phyloP scores from a whole-genome alignment of 495 filamentous ascomycete genomes.

The Aspergillus kassunensis region DNA sequence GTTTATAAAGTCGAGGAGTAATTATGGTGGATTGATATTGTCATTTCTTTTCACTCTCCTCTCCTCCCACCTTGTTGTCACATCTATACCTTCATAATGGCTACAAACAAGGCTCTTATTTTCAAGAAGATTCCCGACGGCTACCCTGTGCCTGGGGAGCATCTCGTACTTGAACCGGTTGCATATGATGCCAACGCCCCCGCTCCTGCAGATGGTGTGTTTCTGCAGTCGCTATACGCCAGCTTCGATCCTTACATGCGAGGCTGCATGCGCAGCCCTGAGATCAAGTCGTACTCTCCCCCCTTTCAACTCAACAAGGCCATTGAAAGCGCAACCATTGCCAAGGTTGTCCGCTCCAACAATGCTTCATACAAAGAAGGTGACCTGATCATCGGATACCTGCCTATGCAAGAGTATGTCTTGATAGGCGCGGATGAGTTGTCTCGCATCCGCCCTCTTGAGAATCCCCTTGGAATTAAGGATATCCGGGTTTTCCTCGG shows the following conservation, averaged over 20 bases:
- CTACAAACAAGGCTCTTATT: constrained; percentile 71
- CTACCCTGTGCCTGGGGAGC: constrained; percentile 65
- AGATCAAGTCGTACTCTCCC: constrained; percentile 59
- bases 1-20: constrained; percentile 9
- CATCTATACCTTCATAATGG: constrained; percentile 25
- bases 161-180: constrained; percentile 65
- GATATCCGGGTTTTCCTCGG: constrained; percentile 57
- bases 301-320: constrained; percentile 54
- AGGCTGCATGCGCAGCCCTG: constrained; percentile 53
- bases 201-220: constrained; percentile 66
- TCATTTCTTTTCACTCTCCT: constrained; percentile 1
- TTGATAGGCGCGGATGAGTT: constrained; percentile 27
- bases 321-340: constrained; percentile 54
- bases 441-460: constrained; percentile 29
- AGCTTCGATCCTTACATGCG: constrained; percentile 91
- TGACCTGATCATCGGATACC: constrained; percentile 58
- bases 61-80: too few relatives aligned
- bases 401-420: constrained; percentile 62
- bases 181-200: constrained; percentile 61
- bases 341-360: constrained; percentile 64
- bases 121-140: constrained; percentile 69
- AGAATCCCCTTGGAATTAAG: constrained; percentile 43
- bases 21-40: background rate
- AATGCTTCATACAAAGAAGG: constrained; percentile 57
- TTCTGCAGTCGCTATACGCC: constrained; percentile 67